Base-by-base conservation (phyloP, 129 eudicot genomes). In the Artemisia tridentata region DNA sequence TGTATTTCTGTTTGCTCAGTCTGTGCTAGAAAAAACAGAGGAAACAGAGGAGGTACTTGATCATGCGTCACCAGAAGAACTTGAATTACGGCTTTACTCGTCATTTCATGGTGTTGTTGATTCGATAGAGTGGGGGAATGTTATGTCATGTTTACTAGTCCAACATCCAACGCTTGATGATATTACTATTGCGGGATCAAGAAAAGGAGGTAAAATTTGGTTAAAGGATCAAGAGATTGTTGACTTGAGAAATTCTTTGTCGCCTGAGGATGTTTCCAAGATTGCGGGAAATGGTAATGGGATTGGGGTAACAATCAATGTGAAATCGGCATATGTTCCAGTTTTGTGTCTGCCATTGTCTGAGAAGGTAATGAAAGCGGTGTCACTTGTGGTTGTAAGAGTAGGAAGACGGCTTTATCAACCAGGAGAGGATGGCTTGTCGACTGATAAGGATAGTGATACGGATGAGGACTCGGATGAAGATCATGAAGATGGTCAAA, bases 91-190 rank as follows among this genome's bases (percentile, higher is more conserved):
- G 10, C 74, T 75, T 17, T 75, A 75, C 65, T 75, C 80, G 3
- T 67, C 80, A 1, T 75, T 75, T 29, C 80, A 75, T 38, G 80
- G 80, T 6, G 80, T 75, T 6, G 80, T 75, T 18, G 80, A 75
- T 58, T 75, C 80, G 2, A 75, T 75, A 43, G 80, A 75, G 58
- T 75, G 80, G 80, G 80, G 80, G 54, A 75, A 75, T 31, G 80
- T 67, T 7, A 75, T 75, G 80, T 75, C 80, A 8, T 67, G 80
- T 48, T 48, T 75, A 5, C 60, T 75, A 15, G 54, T 75, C 13
- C 80, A 75, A 46, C 80, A 75, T 31, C 80, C 74, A 14, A 18
- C 27, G 80, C 80, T 75, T 67, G 9, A 21, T 47, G 69, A 68
- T 9, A 48, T 75, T 68, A 59, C 74, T 1, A 68, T 75, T 14